These are phyloP conservation scores for Lagenidium giganteum DNA, from an alignment of 352 stramenopile genomes.

Conservation along the genomic window DNA sequence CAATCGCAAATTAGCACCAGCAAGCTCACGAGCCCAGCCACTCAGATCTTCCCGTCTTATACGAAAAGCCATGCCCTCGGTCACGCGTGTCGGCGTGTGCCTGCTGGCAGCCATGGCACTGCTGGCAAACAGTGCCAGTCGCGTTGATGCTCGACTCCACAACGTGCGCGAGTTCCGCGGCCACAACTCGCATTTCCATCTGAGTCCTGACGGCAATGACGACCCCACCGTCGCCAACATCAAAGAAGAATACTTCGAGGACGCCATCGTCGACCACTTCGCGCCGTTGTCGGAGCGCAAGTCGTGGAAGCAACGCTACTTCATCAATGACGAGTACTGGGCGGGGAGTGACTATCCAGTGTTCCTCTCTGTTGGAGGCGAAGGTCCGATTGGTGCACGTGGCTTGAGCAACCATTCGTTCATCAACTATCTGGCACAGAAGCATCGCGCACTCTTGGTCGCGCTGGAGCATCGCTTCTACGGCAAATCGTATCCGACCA, in stretches of 20 bases:
- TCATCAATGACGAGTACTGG: conserved; percentile 88
- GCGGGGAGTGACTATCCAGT: conserved; percentile 67
- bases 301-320: conserved; percentile 87
- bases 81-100: too few species aligned
- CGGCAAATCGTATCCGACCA: conserved; percentile 87
- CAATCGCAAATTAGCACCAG: too few species aligned
- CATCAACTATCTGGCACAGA: conserved; percentile 70
- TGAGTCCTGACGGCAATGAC: conserved; percentile 24
- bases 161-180: conserved; percentile 61
- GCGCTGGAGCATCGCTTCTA: conserved; percentile 96
- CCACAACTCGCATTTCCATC: conserved; percentile 60
- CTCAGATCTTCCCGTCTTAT: too few species aligned
- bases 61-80: too few species aligned
- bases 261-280: conserved; percentile 71
- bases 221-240: conserved; percentile 24
- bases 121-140: too few species aligned
- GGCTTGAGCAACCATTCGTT: conserved; percentile 70
- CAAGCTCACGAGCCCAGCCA: too few species aligned
- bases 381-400: conserved; percentile 53
- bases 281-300: conserved; percentile 47
- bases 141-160: conserved; percentile 25
- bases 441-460: conserved; percentile 75
- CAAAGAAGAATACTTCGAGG: conserved; percentile 48
- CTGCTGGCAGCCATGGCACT: too few species aligned
- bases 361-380: conserved; percentile 87